These are phyloP conservation scores for Atalantia buxifolia DNA, from an alignment of 345 rosid genomes.

Conservation along the genomic window DNA sequence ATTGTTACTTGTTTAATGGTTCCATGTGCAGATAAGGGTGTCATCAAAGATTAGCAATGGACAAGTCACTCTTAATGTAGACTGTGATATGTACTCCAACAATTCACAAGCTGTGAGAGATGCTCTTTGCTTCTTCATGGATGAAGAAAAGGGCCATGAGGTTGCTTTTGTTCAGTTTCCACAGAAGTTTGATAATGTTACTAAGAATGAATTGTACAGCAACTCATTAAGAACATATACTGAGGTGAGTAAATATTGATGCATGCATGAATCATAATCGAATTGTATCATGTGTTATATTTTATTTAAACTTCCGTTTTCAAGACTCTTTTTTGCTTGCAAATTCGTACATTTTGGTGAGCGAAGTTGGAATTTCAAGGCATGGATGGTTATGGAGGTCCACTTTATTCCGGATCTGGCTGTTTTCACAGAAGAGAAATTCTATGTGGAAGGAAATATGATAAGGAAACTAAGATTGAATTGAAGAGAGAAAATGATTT, in stretches of 20 bases:
- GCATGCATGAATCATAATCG: neutral
- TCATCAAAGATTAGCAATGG: slow-evolving; percentile 65
- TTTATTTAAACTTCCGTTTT: neutral
- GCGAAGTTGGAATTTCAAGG: slow-evolving; percentile 61
- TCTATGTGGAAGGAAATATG: slow-evolving; percentile 44
- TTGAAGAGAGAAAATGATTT: slow-evolving; percentile 18
- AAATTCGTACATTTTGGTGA: neutral
- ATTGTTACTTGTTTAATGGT: neutral
- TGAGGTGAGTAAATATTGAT: slow-evolving; percentile 21
- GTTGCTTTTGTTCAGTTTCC: slow-evolving; percentile 73
- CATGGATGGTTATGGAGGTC: slow-evolving; percentile 69
- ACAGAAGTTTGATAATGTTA: slow-evolving; percentile 44
- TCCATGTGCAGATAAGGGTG: slow-evolving; percentile 49
- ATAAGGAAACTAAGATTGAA: slow-evolving; percentile 15
- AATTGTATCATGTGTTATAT: neutral
- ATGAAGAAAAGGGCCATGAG: slow-evolving; percentile 55
- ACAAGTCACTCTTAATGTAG: slow-evolving; percentile 55
- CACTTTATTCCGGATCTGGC: slow-evolving; percentile 62
- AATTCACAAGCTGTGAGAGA: slow-evolving; percentile 49
- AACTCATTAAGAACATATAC: neutral
- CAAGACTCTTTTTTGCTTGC: neutral
- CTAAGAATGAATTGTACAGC: slow-evolving; percentile 56
- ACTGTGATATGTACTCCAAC: slow-evolving; percentile 85
- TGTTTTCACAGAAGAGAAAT: slow-evolving; percentile 80
- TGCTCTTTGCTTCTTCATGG: slow-evolving; percentile 79